Percentiles rank a stretch among this genome's conserved stretches.
Evolutionary conservation across 2,329 filamentous ascomycete species (phyloP).

Genomic region (Epichloe glyceriae): DNA sequence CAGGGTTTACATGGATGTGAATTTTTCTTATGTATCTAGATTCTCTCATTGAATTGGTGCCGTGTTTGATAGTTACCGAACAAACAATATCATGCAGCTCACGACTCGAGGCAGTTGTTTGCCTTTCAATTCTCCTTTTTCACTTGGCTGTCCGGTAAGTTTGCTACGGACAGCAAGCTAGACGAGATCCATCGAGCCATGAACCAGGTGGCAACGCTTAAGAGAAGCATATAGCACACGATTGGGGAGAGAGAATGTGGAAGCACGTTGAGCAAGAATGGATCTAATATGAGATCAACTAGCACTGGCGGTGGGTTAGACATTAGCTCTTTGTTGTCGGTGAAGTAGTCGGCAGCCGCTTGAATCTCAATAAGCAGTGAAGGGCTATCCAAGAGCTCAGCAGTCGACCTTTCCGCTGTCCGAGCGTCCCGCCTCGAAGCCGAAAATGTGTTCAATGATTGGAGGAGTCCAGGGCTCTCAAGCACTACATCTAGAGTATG

Average conservation of each 20-base stretch:
- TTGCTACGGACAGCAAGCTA: conserved; percentile 16
- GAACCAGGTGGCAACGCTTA: conserved; percentile 39
- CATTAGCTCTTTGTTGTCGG: conserved; percentile 65
- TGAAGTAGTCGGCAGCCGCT: conserved; percentile 76
- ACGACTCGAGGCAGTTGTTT: neutral
- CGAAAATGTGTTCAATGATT: conserved; percentile 52
- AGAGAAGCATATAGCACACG: conserved; percentile 49
- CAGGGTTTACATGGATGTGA: neutral
- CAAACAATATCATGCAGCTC: neutral
- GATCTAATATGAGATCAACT: conserved; percentile 76
- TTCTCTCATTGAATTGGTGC: neutral
- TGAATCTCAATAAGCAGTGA: conserved; percentile 63
- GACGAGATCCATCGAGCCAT: conserved; percentile 24
- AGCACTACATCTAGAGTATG: conserved; percentile 50
- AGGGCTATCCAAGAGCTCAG: neutral
- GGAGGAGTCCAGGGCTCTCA: conserved; percentile 46
- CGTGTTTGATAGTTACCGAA: neutral
- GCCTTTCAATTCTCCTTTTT: conserved; percentile 25
- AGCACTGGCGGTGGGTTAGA: conserved; percentile 55
- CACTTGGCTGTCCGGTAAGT: conserved; percentile 11
- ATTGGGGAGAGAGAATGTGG: conserved; percentile 67
- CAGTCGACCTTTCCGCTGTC: neutral
- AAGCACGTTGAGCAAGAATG: conserved; percentile 66
- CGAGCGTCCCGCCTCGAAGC: conserved; percentile 29
- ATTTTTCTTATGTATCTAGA: conserved; percentile 5